phyloP scores from a whole-genome alignment of 1,284 basidiomycete genomes.

The Singerocomus rubriflavus region DNA sequence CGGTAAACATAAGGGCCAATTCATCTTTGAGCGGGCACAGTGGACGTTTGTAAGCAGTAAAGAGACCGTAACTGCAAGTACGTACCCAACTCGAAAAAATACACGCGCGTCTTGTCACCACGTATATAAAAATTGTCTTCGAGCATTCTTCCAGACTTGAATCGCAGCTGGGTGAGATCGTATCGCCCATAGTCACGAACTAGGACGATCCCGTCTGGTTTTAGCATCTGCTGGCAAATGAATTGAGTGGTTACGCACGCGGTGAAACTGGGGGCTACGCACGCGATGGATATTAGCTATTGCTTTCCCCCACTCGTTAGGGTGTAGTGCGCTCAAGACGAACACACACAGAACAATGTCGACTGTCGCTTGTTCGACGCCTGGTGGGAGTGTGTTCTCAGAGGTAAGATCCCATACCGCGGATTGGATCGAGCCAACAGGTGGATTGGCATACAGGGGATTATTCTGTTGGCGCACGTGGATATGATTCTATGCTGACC shows the following conservation, averaged over 20 bases:
- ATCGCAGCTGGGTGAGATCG: constrained; percentile 91
- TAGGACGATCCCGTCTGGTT: constrained; percentile 82
- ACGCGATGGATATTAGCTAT: constrained; percentile 83
- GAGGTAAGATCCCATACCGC: constrained; percentile 92
- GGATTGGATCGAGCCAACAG: constrained; percentile 71
- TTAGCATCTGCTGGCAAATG: constrained; percentile 65
- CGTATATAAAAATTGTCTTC: constrained; percentile 94
- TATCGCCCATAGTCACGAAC: constrained; percentile 95
- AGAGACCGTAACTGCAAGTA: neutral
- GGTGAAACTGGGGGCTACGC: constrained; percentile 12
- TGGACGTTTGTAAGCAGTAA: neutral
- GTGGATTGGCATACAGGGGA: constrained; percentile 67
- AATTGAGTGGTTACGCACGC: neutral
- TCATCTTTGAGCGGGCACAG: constrained; percentile 55
- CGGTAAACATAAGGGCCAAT: constrained; percentile 76
- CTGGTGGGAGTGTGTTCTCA: constrained; percentile 55
- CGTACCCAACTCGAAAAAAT: constrained; percentile 87
- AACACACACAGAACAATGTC: constrained; percentile 95
- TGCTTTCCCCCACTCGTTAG: constrained; percentile 87
- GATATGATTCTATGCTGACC: neutral
- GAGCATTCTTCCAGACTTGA: constrained; percentile 84
- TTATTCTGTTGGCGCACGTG: constrained; percentile 44
- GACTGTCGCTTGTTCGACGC: constrained; percentile 62
- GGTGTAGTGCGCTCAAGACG: constrained; percentile 92
- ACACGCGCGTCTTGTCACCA: constrained; percentile 95